phyloP scores from a whole-genome alignment of 306 rosid genomes.

The Dryas alaskensis region DNA sequence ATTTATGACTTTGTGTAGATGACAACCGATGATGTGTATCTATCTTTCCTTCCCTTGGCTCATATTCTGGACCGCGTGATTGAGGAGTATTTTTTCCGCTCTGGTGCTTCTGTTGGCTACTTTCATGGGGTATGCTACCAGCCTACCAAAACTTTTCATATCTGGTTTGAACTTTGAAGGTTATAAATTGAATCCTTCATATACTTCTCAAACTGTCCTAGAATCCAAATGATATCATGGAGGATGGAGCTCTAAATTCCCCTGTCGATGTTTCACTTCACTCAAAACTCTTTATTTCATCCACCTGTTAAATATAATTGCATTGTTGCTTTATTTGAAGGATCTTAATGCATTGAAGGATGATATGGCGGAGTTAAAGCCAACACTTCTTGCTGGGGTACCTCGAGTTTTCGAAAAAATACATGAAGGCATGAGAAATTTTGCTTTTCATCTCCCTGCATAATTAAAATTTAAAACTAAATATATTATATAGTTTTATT shows the following conservation, averaged over 20 bases:
- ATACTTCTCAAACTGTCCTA: neutral
- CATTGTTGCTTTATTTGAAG: constrained; percentile 36
- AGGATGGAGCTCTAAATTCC: neutral
- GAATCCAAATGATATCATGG: neutral
- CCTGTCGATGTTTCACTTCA: neutral
- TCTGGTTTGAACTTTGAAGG: neutral
- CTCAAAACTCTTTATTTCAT: neutral
- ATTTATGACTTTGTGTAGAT: constrained; percentile 39
- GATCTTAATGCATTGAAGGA: constrained; percentile 65
- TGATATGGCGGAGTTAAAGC: constrained; percentile 73
- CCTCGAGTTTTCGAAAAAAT: constrained; percentile 79
- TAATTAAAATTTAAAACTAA: neutral
- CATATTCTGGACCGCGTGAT: constrained; percentile 74
- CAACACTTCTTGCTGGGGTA: constrained; percentile 77
- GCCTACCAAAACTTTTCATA: neutral
- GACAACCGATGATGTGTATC: constrained; percentile 71
- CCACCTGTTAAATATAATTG: neutral
- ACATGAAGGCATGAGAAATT: constrained; percentile 53
- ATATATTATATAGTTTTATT: neutral
- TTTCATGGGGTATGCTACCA: constrained; percentile 71
- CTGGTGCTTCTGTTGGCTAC: constrained; percentile 88
- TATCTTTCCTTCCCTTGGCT: constrained; percentile 91
- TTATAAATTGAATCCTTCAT: neutral
- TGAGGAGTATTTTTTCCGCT: constrained; percentile 72
- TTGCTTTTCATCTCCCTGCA: constrained; percentile 8